Evolutionary conservation across 1,284 basidiomycete genomes (phyloP).

Genomic region (Thelephora terrestris): DNA sequence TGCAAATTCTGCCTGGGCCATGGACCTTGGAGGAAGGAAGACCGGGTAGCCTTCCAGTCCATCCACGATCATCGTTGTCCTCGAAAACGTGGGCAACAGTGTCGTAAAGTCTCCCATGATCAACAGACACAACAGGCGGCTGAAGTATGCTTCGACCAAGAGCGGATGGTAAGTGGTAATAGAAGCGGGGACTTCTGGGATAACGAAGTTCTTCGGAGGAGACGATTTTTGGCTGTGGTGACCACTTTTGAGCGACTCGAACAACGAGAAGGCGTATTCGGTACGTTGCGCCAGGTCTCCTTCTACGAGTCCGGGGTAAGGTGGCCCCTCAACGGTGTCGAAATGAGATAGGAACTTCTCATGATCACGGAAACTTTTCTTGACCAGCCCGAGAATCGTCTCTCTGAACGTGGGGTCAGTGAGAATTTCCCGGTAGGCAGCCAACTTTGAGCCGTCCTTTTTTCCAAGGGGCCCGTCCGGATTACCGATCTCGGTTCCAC

Average conservation of each 20-base stretch:
- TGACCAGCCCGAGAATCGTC: constrained; percentile 44
- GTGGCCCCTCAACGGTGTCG: constrained; percentile 48
- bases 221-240: constrained; percentile 27
- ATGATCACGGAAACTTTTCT: constrained; percentile 69
- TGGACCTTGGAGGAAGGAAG: constrained; percentile 72
- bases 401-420: constrained; percentile 43
- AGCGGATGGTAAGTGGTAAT: constrained; percentile 82
- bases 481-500: constrained; percentile 68
- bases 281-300: constrained; percentile 43
- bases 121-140: constrained; percentile 56
- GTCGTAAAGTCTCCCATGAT: constrained; percentile 62
- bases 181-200: constrained; percentile 33
- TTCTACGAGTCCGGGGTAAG: constrained; percentile 16
- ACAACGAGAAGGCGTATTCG: constrained; percentile 56
- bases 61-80: constrained; percentile 57
- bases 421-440: constrained; percentile 50
- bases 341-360: constrained; percentile 74
- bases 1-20: constrained; percentile 77
- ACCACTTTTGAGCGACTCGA: constrained; percentile 49
- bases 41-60: constrained; percentile 77
- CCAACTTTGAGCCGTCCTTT: constrained; percentile 43
- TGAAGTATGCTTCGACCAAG: constrained; percentile 75
- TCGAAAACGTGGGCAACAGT: constrained; percentile 51
- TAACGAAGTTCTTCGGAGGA: constrained; percentile 12
- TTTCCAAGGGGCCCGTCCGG: constrained; percentile 63